These are phyloP conservation scores for Pyrrhoderma lamaoense DNA, from an alignment of 1,284 basidiomycete species.

Conservation along the genomic window DNA sequence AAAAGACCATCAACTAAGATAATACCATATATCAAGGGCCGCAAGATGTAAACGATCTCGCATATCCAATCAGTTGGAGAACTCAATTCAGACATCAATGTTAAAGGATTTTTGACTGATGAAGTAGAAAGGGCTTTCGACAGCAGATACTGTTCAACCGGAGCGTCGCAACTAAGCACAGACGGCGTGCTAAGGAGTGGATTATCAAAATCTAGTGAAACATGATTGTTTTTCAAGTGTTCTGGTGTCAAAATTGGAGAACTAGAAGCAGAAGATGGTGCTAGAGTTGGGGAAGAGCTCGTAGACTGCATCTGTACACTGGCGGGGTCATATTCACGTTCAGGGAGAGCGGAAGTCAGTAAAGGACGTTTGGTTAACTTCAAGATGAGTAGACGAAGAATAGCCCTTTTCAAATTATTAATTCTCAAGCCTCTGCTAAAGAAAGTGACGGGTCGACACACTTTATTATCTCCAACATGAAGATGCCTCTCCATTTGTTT, in stretches of 20 bases:
- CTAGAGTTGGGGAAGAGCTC: constrained; percentile 48
- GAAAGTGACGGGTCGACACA: constrained; percentile 28
- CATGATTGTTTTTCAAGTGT: constrained; percentile 70
- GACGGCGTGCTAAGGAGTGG: constrained; percentile 49
- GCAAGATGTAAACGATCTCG: constrained; percentile 57
- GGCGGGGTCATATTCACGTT: constrained; percentile 77
- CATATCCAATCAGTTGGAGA: constrained; percentile 66
- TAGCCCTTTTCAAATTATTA: constrained; percentile 41
- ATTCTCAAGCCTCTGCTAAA: not conserved
- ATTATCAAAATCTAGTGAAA: constrained; percentile 49
- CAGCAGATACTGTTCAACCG: constrained; percentile 69
- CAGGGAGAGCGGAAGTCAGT: constrained; percentile 70
- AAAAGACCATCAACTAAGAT: constrained; percentile 4
- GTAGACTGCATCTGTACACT: constrained; percentile 50
- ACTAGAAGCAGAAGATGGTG: constrained; percentile 42
- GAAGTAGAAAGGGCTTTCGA: constrained; percentile 70
- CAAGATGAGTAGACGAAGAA: constrained; percentile 65
- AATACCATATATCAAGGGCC: constrained; percentile 70
- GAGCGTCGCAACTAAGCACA: constrained; percentile 40
- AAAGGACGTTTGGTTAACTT: constrained; percentile 68
- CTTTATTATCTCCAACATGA: constrained; percentile 77
- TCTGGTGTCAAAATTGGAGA: constrained; percentile 57
- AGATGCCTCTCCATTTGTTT: constrained; percentile 63
- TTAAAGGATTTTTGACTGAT: constrained; percentile 59
- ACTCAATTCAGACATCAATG: constrained; percentile 51